Base-by-base conservation (phyloP, 2,329 filamentous ascomycete species). In the Ophiosphaerella korrae region DNA sequence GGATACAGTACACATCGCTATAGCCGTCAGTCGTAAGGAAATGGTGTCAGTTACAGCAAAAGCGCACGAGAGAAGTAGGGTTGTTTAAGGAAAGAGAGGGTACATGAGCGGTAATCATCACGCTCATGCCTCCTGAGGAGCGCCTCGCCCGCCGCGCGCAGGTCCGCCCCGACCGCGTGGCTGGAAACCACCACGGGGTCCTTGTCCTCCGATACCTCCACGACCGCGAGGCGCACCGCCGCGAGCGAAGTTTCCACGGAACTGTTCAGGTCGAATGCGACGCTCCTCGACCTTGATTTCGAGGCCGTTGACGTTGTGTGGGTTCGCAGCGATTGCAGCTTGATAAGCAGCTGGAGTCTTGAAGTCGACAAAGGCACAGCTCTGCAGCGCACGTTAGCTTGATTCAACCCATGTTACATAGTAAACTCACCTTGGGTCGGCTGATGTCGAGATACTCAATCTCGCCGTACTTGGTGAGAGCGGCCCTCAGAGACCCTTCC, bases 341-440 rank as follows among this genome's bases (percentile, higher is more conserved):
- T 90, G 84, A 77, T 96, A 97, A 40, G 86, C 91, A 48, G 92
- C 86, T 18, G 85, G 72, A 40, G 88, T 89, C 70, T 87, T 88
- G 75, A 94, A 99, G 74, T 99, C 94, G 53, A 97, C 90, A 71
- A 97, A 97, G 23, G 94, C 94, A 70, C 92, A 97, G 82, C 94
- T 97, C 93, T 96, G 70, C 24, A 33, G 2, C 7, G 7, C 21
- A 9, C 18, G 43, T 72, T 56, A 73, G 63, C 44, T 41, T 7
- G 11, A 34, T 36, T 5, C 18, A 8, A 24, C 14, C 12, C 14
- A 16, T 45, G 12, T 3, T 13, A 23, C 14, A 33, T 48, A 9
- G 35, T 62, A n/a, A 41, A 63, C 78, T 67, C 80, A 96, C 92
- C 89, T 96, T 97, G 66, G 75, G 76, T 58, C 84, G 82, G 71